Conservation (phyloP, 176 grass and related monocot genomes). For the Otatea glauca region DNA sequence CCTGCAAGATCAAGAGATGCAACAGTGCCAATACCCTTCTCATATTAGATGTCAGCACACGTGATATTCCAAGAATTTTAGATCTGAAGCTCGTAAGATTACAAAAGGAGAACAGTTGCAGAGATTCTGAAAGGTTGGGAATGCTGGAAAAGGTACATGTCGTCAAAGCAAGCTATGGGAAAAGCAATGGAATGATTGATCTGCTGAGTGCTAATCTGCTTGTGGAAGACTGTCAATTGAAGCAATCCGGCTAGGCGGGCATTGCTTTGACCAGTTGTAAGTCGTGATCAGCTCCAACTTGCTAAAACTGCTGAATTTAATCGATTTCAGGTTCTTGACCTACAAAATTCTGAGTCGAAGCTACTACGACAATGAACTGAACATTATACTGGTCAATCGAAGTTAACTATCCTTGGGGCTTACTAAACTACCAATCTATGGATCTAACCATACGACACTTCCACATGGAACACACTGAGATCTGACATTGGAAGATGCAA, state of each 20-base stretch:
- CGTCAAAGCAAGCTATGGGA: neutral
- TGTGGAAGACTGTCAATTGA: neutral
- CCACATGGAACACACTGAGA: neutral
- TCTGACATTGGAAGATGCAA: conserved; percentile 1
- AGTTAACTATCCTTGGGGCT: neutral
- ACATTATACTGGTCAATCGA: neutral
- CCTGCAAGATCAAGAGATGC: neutral
- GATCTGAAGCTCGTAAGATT: conserved; percentile 31
- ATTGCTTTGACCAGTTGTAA: neutral
- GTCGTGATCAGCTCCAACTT: neutral
- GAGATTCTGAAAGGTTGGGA: conserved; percentile 25
- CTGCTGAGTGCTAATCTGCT: neutral
- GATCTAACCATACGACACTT: neutral
- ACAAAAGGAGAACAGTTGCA: conserved; percentile 31
- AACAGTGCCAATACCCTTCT: conserved; percentile 2
- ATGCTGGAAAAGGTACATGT: neutral
- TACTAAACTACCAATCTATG: neutral
- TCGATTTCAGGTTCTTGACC: neutral
- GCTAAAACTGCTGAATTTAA: neutral
- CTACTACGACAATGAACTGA: neutral
- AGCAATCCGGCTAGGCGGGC: neutral
- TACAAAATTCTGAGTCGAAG: neutral
- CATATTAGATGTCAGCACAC: neutral
- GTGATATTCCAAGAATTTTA: neutral
- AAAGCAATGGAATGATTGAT: neutral